Evolutionary conservation across 1,139 yeast species (phyloP).

Genomic region (Kodamaea derodonti): DNA sequence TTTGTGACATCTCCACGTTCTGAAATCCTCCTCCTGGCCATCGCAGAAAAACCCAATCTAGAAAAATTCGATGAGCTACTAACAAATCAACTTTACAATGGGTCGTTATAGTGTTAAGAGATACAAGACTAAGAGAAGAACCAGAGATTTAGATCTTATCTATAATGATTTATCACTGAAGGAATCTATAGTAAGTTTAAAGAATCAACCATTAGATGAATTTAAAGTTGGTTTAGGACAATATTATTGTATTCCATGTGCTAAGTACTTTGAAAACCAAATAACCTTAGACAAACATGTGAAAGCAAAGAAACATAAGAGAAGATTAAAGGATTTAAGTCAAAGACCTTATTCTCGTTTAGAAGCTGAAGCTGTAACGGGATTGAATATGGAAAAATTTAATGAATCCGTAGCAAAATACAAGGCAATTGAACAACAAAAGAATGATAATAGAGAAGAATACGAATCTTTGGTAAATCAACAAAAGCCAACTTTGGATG

Average conservation of each 20-base stretch:
- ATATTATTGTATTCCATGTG: constrained; percentile 91
- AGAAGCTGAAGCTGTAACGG: constrained; percentile 90
- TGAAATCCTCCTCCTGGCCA: no score
- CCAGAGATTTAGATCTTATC: constrained; percentile 81
- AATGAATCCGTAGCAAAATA: constrained; percentile 57
- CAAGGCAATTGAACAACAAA: constrained; percentile 37
- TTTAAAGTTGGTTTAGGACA: constrained; percentile 92
- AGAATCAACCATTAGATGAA: constrained; percentile 86
- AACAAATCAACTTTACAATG: constrained; percentile 42
- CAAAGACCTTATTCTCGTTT: constrained; percentile 80
- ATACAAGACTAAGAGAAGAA: constrained; percentile 78
- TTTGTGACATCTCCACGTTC: no score
- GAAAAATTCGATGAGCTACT: constrained; percentile 7
- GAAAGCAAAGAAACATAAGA: constrained; percentile 75
- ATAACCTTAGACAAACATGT: constrained; percentile 68
- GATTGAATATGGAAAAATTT: constrained; percentile 67
- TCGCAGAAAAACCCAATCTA: constrained; percentile 2
- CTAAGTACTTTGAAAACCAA: constrained; percentile 83
- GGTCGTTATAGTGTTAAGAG: constrained; percentile 78
- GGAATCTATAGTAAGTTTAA: constrained; percentile 57
- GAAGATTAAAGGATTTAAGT: constrained; percentile 74
- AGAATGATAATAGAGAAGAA: constrained; percentile 37
- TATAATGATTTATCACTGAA: constrained; percentile 67
- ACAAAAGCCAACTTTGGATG: constrained; percentile 40
- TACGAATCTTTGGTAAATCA: constrained; percentile 33